Evolutionary conservation across 2,329 filamentous ascomycete genomes (phyloP).

Genomic region (Atkinsonella hypoxylon): DNA sequence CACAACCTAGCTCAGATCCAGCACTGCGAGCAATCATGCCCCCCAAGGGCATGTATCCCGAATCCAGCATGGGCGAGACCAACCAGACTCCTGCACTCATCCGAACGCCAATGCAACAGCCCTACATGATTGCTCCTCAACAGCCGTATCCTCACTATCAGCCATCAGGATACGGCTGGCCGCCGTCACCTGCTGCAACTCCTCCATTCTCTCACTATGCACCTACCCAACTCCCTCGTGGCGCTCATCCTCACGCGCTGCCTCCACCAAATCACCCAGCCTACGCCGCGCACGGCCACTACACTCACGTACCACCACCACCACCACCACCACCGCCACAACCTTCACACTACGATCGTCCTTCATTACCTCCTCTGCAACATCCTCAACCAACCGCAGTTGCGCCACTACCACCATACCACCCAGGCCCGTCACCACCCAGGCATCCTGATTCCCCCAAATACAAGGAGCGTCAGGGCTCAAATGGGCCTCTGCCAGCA

Average conservation of each 20-base stretch:
- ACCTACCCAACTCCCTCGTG: conserved; percentile 23
- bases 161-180: conserved; percentile 38
- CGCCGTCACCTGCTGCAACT: conserved; percentile 42
- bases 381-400: conserved; percentile 14
- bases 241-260: conserved; percentile 13
- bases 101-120: conserved; percentile 52
- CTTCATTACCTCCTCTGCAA: conserved; percentile 25
- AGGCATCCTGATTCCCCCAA: conserved; percentile 29
- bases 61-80: conserved; percentile 82
- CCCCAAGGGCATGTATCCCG: conserved; percentile 91
- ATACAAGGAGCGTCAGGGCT: conserved; percentile 31
- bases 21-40: conserved; percentile 71
- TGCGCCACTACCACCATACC: conserved; percentile 17
- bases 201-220: conserved; percentile 39
- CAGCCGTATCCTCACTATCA: conserved; percentile 28
- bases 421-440: conserved; percentile 23
- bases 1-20: conserved; percentile 73
- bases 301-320: conserved; percentile 10
- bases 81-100: conserved; percentile 72
- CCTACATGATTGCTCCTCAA: conserved; percentile 24
- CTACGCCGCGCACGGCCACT: conserved; percentile 19
- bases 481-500: conserved; percentile 32
- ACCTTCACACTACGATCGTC: conserved; percentile 19
- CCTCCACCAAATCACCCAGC: conserved; percentile 16
- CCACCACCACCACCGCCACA: conserved; percentile 1